A percentile compares a stretch with the other conserved stretches of the same genome.
phyloP scores from a whole-genome alignment of 805 yeast genomes.

The Metschnikowia gruessii region DNA sequence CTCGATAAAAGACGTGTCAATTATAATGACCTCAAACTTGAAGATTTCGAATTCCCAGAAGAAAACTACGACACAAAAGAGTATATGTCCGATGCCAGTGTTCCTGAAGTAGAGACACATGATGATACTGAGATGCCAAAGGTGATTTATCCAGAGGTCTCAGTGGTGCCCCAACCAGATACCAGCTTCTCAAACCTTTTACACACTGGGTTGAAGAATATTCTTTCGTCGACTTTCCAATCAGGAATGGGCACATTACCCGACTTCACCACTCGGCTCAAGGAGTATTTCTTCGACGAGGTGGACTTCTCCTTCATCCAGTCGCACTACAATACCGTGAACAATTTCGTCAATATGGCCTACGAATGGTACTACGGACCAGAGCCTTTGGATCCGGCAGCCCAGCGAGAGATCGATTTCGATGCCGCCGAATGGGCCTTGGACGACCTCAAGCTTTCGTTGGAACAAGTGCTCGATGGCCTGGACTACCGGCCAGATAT shows the following conservation, averaged over 20 bases:
- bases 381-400: no score
- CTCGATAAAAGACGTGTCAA: neutral
- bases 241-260: no score
- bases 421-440: neutral
- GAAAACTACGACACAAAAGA: neutral
- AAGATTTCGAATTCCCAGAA: slow-evolving; percentile 1
- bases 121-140: no score
- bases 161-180: neutral
- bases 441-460: neutral
- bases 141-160: no score
- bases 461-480: neutral
- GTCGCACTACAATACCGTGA: neutral
- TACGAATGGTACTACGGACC: neutral
- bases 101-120: neutral
- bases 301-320: neutral
- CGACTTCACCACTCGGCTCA: no score
- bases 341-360: neutral
- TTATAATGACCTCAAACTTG: neutral
- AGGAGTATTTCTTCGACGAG: no score
- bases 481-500: neutral
- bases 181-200: no score
- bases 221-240: no score
- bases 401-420: neutral
- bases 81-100: neutral
- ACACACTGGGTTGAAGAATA: no score